Evolutionary conservation across 495 filamentous ascomycete species (phyloP).

Genomic region (Aspergillus panamensis): DNA sequence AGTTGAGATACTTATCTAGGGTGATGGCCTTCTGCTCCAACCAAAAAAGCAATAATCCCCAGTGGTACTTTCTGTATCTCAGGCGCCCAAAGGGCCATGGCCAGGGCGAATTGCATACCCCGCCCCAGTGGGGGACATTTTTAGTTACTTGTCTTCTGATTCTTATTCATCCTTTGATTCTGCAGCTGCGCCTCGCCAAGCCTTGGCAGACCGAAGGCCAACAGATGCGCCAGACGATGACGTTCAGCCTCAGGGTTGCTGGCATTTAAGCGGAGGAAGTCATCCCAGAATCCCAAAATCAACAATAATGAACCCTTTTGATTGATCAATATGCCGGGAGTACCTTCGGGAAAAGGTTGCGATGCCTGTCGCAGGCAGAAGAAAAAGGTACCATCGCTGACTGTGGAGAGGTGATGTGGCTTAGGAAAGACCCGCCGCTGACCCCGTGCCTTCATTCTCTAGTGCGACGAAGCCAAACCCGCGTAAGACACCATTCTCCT

Average conservation of each 20-base stretch:
- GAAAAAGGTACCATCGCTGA: conserved; percentile 48
- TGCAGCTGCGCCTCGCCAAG: conserved; percentile 11
- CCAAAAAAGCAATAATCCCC: no score
- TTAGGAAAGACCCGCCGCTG: background rate
- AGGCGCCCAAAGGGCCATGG: no score
- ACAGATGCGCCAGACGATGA: background rate
- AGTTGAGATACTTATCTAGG: no score
- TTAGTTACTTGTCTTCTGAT: no score
- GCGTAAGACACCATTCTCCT: background rate
- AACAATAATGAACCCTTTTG: no score
- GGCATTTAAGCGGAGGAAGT: background rate
- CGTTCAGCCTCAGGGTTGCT: background rate
- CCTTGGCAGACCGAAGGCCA: background rate
- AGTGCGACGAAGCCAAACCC: conserved; percentile 45
- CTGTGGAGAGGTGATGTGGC: no score
- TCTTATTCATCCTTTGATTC: background rate
- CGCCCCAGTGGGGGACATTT: background rate
- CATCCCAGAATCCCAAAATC: background rate
- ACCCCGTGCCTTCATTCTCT: background rate
- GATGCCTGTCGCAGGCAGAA: conserved; percentile 50
- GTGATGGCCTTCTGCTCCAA: no score
- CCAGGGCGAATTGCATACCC: no score
- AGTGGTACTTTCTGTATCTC: no score
- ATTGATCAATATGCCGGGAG: conserved; percentile 43
- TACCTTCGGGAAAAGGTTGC: conserved; percentile 47